Percentiles rank a stretch among this genome's conserved stretches.
These are phyloP conservation scores for Verticillium longisporum DNA, from an alignment of 2,329 filamentous ascomycete genomes.

Conservation along the genomic window DNA sequence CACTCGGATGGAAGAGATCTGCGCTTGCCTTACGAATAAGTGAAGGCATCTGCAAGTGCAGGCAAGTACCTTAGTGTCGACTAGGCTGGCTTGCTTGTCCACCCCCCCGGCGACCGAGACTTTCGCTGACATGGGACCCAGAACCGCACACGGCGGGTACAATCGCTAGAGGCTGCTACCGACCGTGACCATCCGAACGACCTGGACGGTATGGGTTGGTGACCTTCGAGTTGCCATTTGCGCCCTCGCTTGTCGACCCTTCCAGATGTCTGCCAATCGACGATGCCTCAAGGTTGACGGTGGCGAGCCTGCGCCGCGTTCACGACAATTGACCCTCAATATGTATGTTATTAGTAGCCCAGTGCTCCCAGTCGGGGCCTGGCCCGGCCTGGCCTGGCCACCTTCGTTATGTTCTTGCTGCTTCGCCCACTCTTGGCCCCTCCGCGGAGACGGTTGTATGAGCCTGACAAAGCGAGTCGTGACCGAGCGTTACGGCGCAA, in stretches of 20 bases:
- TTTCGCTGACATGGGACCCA: neutral
- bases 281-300: neutral
- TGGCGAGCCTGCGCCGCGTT: neutral
- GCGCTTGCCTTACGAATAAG: neutral
- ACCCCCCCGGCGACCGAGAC: neutral
- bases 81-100: neutral
- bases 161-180: neutral
- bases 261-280: neutral
- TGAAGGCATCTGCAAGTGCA: neutral
- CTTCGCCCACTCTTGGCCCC: neutral
- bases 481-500: neutral
- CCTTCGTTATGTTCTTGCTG: neutral
- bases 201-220: neutral
- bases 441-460: neutral
- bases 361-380: too few relatives aligned
- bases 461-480: neutral
- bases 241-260: neutral
- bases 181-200: neutral
- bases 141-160: neutral
- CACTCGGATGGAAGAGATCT: neutral
- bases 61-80: neutral
- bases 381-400: neutral
- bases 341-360: too few relatives aligned
- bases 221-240: neutral
- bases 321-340: neutral